Conservation (phyloP, 441 rosid species). For the Arabidopsis hybrid region DNA sequence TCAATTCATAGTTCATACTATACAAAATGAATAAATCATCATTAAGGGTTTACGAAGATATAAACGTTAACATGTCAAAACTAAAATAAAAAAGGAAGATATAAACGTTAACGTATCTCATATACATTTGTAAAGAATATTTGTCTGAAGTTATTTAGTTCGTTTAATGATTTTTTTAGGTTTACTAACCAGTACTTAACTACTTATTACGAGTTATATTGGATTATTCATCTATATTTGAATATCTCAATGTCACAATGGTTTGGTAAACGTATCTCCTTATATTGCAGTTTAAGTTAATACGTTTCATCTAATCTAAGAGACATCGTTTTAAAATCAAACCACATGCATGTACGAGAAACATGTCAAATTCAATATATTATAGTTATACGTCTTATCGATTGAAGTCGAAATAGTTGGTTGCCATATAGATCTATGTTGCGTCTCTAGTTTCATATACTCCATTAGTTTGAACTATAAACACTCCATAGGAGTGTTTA, state of each 20-base stretch:
- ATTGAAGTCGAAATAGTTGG: conserved; percentile 32
- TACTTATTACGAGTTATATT: background rate
- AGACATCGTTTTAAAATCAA: background rate
- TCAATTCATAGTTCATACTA: background rate
- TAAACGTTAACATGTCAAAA: conserved; percentile 1
- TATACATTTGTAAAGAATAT: conserved; percentile 6
- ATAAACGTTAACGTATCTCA: conserved; percentile 25
- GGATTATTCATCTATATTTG: background rate
- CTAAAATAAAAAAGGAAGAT: background rate
- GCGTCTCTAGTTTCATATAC: conserved; percentile 7
- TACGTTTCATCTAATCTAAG: conserved; percentile 24
- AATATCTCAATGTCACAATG: background rate
- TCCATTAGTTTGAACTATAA: background rate
- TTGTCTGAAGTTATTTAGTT: conserved; percentile 13
- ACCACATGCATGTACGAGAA: conserved; percentile 26
- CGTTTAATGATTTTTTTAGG: background rate
- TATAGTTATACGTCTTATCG: conserved; percentile 23
- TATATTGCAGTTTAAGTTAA: conserved; percentile 8
- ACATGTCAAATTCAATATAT: conserved; percentile 29
- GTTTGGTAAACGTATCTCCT: background rate
- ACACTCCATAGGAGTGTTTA: too few relatives aligned
- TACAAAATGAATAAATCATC: background rate
- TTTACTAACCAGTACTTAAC: background rate
- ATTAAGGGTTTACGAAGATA: background rate
- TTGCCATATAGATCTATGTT: conserved; percentile 12